Percentiles rank a stretch among this genome's conserved stretches.
These are phyloP conservation scores for Diaporthe capsici DNA, from an alignment of 2,329 filamentous ascomycete genomes.

Conservation along the genomic window DNA sequence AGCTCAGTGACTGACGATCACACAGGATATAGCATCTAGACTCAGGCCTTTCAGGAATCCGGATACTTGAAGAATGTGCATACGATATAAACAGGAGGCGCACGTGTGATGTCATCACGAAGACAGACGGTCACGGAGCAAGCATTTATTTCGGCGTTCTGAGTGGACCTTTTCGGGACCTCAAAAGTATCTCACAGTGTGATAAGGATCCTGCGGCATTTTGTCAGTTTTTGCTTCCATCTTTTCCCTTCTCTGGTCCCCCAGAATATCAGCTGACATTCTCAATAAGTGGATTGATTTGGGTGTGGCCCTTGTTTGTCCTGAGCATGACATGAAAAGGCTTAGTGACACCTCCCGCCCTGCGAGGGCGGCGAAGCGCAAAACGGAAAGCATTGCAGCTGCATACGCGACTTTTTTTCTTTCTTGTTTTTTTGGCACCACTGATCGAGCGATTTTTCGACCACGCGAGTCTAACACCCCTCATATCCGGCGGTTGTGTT, in stretches of 20 bases:
- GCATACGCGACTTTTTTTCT: background rate
- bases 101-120: slow-evolving; percentile 9
- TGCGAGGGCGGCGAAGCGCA: slow-evolving; percentile 13
- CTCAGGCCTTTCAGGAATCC: slow-evolving; percentile 24
- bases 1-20: background rate
- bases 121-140: slow-evolving; percentile 2
- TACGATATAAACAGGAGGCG: background rate
- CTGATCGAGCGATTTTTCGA: background rate
- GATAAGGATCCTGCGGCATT: slow-evolving; percentile 7
- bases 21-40: slow-evolving; percentile 17
- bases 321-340: slow-evolving; percentile 47
- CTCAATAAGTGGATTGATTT: background rate
- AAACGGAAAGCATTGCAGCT: background rate
- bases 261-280: slow-evolving; percentile 7
- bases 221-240: background rate
- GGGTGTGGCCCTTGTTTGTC: slow-evolving; percentile 36
- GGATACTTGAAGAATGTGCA: slow-evolving; percentile 21
- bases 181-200: slow-evolving; percentile 18
- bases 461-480: background rate
- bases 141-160: slow-evolving; percentile 28
- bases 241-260: background rate
- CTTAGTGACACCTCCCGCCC: slow-evolving; percentile 15
- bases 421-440: background rate
- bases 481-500: too few species aligned
- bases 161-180: slow-evolving; percentile 4